phyloP scores from a whole-genome alignment of 306 rosid genomes.

The Potentilla sterilis region DNA sequence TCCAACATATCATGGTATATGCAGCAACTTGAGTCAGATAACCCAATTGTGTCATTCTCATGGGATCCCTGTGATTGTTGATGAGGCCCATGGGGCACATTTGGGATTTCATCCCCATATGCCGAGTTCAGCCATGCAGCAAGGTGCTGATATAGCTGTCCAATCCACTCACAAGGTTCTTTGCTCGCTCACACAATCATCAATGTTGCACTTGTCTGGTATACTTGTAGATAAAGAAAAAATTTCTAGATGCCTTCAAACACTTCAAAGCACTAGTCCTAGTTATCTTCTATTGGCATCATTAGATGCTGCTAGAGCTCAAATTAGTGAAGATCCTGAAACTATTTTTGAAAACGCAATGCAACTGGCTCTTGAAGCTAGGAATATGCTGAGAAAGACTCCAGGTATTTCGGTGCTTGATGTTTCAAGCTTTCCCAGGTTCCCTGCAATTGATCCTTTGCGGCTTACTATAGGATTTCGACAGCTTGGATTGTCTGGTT shows the following conservation, averaged over 20 bases:
- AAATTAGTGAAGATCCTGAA: conserved; percentile 61
- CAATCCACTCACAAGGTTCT: conserved; percentile 88
- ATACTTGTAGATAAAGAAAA: conserved; percentile 53
- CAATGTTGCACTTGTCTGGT: conserved; percentile 82
- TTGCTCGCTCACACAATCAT: conserved; percentile 81
- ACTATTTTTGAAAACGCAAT: conserved; percentile 49
- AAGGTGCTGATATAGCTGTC: conserved; percentile 68
- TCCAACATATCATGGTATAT: conserved; percentile 84
- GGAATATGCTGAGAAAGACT: conserved; percentile 33
- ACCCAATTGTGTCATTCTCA: conserved; percentile 65
- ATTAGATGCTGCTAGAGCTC: conserved; percentile 86
- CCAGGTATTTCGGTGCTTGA: conserved; percentile 62
- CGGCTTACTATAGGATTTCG: conserved; percentile 75
- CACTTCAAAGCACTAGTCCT: conserved; percentile 88
- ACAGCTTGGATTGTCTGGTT: conserved; percentile 78
- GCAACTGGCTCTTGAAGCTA: conserved; percentile 54
- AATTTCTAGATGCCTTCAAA: conserved; percentile 72
- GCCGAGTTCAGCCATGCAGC: conserved; percentile 74
- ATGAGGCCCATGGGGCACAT: conserved; percentile 97
- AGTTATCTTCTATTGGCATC: conserved; percentile 88
- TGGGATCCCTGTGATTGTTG: conserved; percentile 76
- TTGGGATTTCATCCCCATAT: conserved; percentile 72
- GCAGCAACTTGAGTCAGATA: conserved; percentile 63
- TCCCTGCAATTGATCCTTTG: conserved; percentile 60
- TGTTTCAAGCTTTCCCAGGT: conserved; percentile 39